Evolutionary conservation across 2,329 filamentous ascomycete species (phyloP), one percentile per base, ranked within the genome.

Genomic region (Dothideomycetes sp.): DNA sequence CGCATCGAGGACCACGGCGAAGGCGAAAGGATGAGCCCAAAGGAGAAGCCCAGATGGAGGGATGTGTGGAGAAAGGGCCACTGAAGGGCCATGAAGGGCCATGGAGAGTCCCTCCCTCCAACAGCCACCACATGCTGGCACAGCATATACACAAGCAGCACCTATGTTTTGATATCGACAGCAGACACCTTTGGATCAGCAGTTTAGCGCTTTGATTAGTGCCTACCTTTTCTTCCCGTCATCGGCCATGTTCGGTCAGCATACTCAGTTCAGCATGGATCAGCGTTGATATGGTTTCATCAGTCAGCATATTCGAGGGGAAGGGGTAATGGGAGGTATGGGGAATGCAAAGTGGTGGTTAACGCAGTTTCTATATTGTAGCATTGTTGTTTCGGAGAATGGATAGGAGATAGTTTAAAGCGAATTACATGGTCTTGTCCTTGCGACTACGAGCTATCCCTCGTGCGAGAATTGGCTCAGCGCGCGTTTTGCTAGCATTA

Each of bases 31-130:
- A 33, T 45, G 40, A 44, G 48, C 33, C 49, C 52, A 24, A 45
- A 51, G 15, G 47, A 48, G 41, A 57, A 54, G 51, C 48, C 50
- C 34, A 42, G 50, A 24, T 58, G 56, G 55, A 50, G 53, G 31
- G 53, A 55, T 34, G 50, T 56, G 30, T 58, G 54, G 55, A 48
- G 48, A 36, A 51, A 49, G 40, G 43, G 49, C 40, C 47, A 47
- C 44, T 9, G 36, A 37, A 33, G 33, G 15, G 7, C 12, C 22
- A 12, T n/a, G n/a, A n/a, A n/a, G n/a, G n/a, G n/a, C n/a, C n/a
- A n/a, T n/a, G n/a, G n/a, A n/a, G n/a, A n/a, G n/a, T n/a, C n/a
- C n/a, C n/a, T n/a, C n/a, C n/a, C n/a, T n/a, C n/a, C n/a, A n/a
- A n/a, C n/a, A n/a, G n/a, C n/a, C 16, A 33, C 31, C 31, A 3